phyloP scores from a whole-genome alignment of 2,329 filamentous ascomycete genomes.

The Rhynchosporium secalis region DNA sequence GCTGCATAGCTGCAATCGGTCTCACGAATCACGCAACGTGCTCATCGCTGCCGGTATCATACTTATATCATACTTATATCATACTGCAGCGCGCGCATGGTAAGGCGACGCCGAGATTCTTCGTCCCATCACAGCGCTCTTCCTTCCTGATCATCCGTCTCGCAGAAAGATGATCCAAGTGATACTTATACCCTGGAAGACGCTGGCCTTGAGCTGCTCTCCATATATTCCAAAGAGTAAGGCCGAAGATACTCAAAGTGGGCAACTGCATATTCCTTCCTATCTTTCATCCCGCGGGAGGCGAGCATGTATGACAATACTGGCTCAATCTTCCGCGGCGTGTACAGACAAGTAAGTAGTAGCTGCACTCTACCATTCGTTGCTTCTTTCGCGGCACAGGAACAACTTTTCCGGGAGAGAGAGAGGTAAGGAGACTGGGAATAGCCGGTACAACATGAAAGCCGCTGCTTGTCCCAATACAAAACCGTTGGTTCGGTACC shows the following conservation, averaged over 20 bases:
- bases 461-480: neutral
- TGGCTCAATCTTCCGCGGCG: conserved; percentile 6
- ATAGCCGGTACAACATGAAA: neutral
- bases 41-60: neutral
- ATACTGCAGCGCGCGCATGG: conserved; percentile 5
- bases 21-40: conserved; percentile 27
- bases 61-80: neutral
- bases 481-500: neutral
- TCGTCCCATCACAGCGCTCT: conserved; percentile 5
- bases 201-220: conserved; percentile 1
- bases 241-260: conserved; percentile 12
- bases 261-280: neutral
- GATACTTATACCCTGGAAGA: conserved; percentile 7
- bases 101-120: conserved; percentile 7
- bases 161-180: conserved; percentile 15
- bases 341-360: neutral
- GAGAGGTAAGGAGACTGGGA: neutral
- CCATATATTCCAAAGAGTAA: conserved; percentile 1
- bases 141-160: conserved; percentile 10
- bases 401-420: conserved; percentile 1
- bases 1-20: conserved; percentile 18
- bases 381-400: conserved; percentile 4
- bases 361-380: neutral
- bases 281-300: conserved; percentile 11
- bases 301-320: conserved; percentile 9